These are phyloP conservation scores for Malus sieversii DNA, from an alignment of 306 rosid genomes.

Conservation along the genomic window DNA sequence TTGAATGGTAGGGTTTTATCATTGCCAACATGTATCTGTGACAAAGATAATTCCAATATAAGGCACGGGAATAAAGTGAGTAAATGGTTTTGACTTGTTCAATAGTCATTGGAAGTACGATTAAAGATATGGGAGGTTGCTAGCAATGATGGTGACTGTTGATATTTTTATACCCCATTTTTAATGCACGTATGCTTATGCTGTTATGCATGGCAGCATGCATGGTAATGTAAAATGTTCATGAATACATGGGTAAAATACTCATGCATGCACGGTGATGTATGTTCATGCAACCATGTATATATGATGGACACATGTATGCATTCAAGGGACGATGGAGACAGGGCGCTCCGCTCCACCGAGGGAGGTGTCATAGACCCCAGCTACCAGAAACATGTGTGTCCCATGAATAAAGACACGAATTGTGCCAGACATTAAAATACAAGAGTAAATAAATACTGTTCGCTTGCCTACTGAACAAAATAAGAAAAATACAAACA, in stretches of 20 bases:
- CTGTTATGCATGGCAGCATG: neutral
- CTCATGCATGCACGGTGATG: neutral
- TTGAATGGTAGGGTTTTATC: neutral
- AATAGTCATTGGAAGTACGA: neutral
- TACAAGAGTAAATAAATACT: neutral
- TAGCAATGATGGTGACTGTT: neutral
- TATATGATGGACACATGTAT: neutral
- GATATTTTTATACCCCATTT: neutral
- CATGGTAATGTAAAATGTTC: neutral
- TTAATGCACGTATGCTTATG: neutral
- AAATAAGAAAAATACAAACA: neutral
- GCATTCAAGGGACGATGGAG: neutral
- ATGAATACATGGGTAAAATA: neutral
- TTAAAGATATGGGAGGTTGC: neutral
- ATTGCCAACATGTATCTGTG: neutral
- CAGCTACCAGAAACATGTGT: neutral
- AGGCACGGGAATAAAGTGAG: neutral
- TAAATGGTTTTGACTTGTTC: neutral
- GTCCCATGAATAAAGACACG: constrained; percentile 9
- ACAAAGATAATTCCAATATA: neutral
- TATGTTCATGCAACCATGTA: neutral
- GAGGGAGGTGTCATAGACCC: neutral
- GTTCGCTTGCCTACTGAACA: neutral
- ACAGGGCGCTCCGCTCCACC: neutral
- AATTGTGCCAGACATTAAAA: neutral